phyloP scores from a whole-genome alignment of 768 basidiomycete species.

The Tricholoma matsutake region DNA sequence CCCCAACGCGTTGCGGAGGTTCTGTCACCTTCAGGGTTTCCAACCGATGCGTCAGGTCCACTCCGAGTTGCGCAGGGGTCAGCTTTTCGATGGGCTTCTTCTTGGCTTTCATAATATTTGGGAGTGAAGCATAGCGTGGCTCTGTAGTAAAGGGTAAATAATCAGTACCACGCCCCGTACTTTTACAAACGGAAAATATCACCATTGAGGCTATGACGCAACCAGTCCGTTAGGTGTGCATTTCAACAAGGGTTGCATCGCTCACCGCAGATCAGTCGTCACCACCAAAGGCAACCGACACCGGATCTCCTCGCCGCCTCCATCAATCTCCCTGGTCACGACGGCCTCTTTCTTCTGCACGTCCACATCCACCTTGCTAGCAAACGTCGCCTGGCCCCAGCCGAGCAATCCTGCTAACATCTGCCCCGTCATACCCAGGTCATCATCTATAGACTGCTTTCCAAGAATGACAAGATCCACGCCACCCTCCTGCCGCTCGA shows the following conservation, averaged over 20 bases:
- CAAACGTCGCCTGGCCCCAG: slow-evolving; percentile 95
- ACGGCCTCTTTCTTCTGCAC: slow-evolving; percentile 56
- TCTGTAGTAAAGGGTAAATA: slow-evolving; percentile 42
- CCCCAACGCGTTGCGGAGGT: slow-evolving; percentile 87
- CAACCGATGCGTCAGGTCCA: slow-evolving; percentile 80
- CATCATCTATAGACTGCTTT: slow-evolving; percentile 98
- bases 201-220: slow-evolving; percentile 68
- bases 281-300: slow-evolving; percentile 81
- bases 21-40: slow-evolving; percentile 88
- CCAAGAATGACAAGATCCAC: slow-evolving; percentile 93
- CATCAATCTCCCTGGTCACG: slow-evolving; percentile 91
- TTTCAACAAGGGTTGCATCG: slow-evolving; percentile 6
- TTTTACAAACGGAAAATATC: background rate
- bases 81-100: slow-evolving; percentile 94
- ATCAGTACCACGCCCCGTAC: slow-evolving; percentile 1
- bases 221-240: background rate
- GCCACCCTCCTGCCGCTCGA: slow-evolving; percentile 52
- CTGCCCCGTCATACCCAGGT: slow-evolving; percentile 92
- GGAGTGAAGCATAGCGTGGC: slow-evolving; percentile 95
- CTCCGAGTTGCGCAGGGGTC: slow-evolving; percentile 70
- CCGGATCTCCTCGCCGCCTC: slow-evolving; percentile 81
- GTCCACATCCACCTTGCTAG: slow-evolving; percentile 80
- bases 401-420: slow-evolving; percentile 93
- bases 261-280: slow-evolving; percentile 90
- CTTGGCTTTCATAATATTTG: slow-evolving; percentile 99